Evolutionary conservation across 768 basidiomycete genomes (phyloP).

Genomic region (Russula sp.): DNA sequence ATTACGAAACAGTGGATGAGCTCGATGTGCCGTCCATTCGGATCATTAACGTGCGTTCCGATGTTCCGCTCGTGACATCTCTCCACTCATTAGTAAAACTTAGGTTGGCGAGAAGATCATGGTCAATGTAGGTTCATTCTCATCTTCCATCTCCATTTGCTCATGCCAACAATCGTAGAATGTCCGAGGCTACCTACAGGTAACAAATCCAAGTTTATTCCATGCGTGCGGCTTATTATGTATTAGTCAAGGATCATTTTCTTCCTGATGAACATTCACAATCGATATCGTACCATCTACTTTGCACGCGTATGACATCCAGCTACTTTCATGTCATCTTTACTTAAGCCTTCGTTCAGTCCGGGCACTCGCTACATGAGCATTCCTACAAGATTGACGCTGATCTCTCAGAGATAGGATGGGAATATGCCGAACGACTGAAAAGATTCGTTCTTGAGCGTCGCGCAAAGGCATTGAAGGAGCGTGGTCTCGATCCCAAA

Average conservation of each 20-base stretch:
- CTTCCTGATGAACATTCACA: slow-evolving; percentile 99
- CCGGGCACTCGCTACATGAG: slow-evolving; percentile 97
- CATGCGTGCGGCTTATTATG: slow-evolving; percentile 15
- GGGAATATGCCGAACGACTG: slow-evolving; percentile 89
- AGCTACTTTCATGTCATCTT: slow-evolving; percentile 2
- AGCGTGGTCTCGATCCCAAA: slow-evolving; percentile 59
- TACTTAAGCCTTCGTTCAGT: slow-evolving; percentile 46
- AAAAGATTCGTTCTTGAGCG: slow-evolving; percentile 88
- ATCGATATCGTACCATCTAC: slow-evolving; percentile 87
- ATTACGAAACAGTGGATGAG: slow-evolving; percentile 91
- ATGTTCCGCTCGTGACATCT: background rate
- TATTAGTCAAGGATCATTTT: slow-evolving; percentile 88
- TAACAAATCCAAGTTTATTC: slow-evolving; percentile 32
- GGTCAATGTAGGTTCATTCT: slow-evolving; percentile 65
- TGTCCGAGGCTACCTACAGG: slow-evolving; percentile 86
- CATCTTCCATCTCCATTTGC: slow-evolving; percentile 6
- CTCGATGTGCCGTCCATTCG: slow-evolving; percentile 42
- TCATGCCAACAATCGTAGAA: slow-evolving; percentile 44
- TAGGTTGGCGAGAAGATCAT: slow-evolving; percentile 95
- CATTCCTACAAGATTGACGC: slow-evolving; percentile 99
- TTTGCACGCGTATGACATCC: slow-evolving; percentile 77
- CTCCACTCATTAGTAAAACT: slow-evolving; percentile 1
- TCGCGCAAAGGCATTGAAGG: slow-evolving; percentile 70
- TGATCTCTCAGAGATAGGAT: slow-evolving; percentile 90
- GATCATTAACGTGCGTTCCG: slow-evolving; percentile 24